phyloP scores from a whole-genome alignment of 1,284 basidiomycete species.

The Cystobasidium sp. region DNA sequence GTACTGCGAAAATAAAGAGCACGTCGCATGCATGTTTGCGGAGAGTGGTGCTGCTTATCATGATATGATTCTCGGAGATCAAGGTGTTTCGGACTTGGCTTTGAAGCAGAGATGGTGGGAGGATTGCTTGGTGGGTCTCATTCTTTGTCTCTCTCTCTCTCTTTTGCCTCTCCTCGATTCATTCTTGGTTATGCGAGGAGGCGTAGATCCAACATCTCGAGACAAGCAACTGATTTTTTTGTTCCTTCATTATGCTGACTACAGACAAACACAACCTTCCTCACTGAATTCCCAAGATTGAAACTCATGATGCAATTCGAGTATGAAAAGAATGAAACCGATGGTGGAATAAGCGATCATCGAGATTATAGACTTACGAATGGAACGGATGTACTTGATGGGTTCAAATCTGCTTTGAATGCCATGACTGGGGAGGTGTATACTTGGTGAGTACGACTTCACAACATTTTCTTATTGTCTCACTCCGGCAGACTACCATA shows the following conservation, averaged over 20 bases:
- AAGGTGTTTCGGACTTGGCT: constrained; percentile 45
- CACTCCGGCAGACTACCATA: no score
- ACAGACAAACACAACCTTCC: constrained; percentile 38
- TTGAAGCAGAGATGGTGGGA: constrained; percentile 52
- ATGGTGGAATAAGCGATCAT: constrained; percentile 46
- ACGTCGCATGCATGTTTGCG: constrained; percentile 53
- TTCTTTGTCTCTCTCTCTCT: no score
- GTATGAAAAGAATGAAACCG: constrained; percentile 52
- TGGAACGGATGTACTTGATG: constrained; percentile 45
- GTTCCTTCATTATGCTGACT: not conserved
- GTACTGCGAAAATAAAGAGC: constrained; percentile 49
- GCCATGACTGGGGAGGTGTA: constrained; percentile 26
- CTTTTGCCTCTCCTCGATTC: not conserved
- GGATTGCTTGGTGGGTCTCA: constrained; percentile 42
- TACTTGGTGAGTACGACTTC: constrained; percentile 1
- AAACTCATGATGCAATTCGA: constrained; percentile 53
- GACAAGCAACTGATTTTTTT: not conserved
- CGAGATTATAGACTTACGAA: constrained; percentile 53
- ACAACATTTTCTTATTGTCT: not conserved
- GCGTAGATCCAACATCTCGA: not conserved
- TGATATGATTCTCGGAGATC: constrained; percentile 46
- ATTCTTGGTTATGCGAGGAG: not conserved
- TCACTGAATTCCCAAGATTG: constrained; percentile 40
- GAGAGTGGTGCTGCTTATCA: constrained; percentile 54
- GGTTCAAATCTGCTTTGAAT: constrained; percentile 47